phyloP scores from a whole-genome alignment of 73 alveolate species.

The Tetrahymena malaccensis region DNA sequence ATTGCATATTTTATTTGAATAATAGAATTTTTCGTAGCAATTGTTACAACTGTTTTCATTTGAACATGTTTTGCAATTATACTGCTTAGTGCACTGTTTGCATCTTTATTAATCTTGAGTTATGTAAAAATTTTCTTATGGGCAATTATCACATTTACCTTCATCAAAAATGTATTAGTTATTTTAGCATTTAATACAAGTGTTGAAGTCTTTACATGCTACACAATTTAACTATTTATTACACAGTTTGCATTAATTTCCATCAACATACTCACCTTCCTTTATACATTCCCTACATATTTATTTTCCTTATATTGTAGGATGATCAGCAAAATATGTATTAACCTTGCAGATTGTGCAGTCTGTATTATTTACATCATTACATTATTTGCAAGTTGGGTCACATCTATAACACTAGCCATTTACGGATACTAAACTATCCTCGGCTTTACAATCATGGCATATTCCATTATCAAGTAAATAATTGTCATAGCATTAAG shows the following conservation, averaged over 20 bases:
- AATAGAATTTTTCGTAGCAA: neutral
- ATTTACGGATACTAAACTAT: neutral
- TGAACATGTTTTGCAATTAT: neutral
- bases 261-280: neutral
- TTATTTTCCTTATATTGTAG: neutral
- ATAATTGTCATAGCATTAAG: neutral
- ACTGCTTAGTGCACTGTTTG: neutral
- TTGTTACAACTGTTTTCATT: neutral
- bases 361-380: neutral
- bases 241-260: neutral
- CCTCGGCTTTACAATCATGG: neutral
- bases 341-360: neutral
- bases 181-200: neutral
- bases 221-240: neutral
- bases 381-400: neutral
- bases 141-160: neutral
- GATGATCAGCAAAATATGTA: neutral
- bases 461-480: neutral
- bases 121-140: neutral
- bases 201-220: neutral
- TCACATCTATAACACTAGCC: neutral
- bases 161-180: neutral
- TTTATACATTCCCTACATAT: neutral
- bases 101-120: neutral
- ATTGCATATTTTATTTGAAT: neutral